A percentile compares a stretch with the other conserved stretches of the same genome.
Evolutionary conservation across 2,329 filamentous ascomycete genomes (phyloP).

Genomic region (Mariannaea sp.): DNA sequence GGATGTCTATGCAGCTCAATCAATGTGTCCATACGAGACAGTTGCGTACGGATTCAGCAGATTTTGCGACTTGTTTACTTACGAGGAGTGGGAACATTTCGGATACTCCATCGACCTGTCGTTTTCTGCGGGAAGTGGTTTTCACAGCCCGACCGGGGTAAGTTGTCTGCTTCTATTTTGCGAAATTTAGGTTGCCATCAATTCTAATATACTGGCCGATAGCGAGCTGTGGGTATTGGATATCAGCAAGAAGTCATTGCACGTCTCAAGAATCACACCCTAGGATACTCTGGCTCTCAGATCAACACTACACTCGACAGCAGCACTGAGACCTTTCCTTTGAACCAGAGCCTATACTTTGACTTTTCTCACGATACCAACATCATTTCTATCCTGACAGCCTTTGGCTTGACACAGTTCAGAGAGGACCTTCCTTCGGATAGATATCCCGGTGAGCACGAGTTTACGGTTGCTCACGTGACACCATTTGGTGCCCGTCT

Average conservation of each 20-base stretch:
- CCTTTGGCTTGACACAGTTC: conserved; percentile 75
- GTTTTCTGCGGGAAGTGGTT: conserved; percentile 66
- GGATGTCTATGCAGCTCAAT: conserved; percentile 71
- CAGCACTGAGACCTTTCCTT: conserved; percentile 70
- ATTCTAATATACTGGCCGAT: conserved; percentile 1
- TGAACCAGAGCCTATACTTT: conserved; percentile 74
- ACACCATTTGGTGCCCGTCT: conserved; percentile 74
- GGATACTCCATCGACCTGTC: conserved; percentile 71
- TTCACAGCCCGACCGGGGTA: conserved; percentile 67
- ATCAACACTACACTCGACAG: conserved; percentile 74
- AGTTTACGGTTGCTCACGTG: conserved; percentile 69
- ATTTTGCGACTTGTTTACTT: conserved; percentile 77
- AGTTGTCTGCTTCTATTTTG: conserved; percentile 28
- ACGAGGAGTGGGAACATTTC: conserved; percentile 73
- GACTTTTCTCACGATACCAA: conserved; percentile 82
- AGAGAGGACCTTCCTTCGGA: conserved; percentile 60
- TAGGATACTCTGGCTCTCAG: conserved; percentile 62
- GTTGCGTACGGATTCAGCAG: conserved; percentile 75
- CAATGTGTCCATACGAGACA: conserved; percentile 77
- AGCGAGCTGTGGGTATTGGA: conserved; percentile 73
- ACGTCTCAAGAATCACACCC: conserved; percentile 68
- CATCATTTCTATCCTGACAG: conserved; percentile 70
- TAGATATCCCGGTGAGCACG: conserved; percentile 60
- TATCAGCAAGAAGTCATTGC: conserved; percentile 76
- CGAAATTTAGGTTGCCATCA: too few relatives aligned